phyloP scores from a whole-genome alignment of 225 moss, liverwort and hornwort species.

The Sphagnum contortum region DNA sequence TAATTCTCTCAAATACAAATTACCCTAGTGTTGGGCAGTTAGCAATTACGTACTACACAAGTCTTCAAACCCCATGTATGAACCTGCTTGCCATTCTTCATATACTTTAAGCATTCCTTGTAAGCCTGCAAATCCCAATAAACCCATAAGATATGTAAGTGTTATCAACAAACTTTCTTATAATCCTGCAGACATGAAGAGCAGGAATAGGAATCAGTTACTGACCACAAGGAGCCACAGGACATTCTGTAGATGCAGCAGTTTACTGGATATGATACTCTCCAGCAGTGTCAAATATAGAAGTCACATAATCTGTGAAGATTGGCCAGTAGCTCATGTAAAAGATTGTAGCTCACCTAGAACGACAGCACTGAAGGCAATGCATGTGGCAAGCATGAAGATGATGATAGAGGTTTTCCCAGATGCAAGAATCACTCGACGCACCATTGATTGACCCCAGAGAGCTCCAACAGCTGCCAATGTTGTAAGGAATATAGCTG shows the following conservation, averaged over 20 bases:
- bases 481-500: background rate
- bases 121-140: background rate
- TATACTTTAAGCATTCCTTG: background rate
- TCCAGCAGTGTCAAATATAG: background rate
- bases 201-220: background rate
- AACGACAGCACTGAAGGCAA: background rate
- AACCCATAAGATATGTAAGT: background rate
- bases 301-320: background rate
- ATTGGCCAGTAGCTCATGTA: background rate
- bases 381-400: background rate
- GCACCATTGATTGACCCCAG: background rate
- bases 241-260: too few species aligned
- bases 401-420: constrained; percentile 1
- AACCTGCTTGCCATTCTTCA: background rate
- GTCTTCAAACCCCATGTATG: constrained; percentile 2
- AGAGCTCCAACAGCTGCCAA: background rate
- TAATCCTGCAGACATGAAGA: background rate
- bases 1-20: too few species aligned
- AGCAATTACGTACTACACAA: background rate
- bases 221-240: too few species aligned
- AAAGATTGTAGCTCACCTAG: background rate
- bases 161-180: background rate
- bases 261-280: background rate
- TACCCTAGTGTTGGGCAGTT: too few species aligned
- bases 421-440: background rate